phyloP scores from a whole-genome alignment of 345 rosid genomes.

The Capsella bursapastoris region DNA sequence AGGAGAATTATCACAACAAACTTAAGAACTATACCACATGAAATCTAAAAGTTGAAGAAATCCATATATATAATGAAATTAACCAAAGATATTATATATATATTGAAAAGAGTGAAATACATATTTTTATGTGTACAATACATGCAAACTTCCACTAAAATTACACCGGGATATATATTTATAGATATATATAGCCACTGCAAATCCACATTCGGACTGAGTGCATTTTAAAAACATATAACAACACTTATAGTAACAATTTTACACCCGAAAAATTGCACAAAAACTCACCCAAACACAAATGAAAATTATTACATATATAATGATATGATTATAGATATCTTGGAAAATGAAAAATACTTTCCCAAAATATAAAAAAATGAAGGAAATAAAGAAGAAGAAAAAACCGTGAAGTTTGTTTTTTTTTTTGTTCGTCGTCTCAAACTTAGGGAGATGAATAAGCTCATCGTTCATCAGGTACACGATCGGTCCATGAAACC shows the following conservation, averaged over 20 bases:
- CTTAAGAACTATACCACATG: background rate
- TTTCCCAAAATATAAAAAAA: slow-evolving; percentile 49
- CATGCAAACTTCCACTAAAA: slow-evolving; percentile 38
- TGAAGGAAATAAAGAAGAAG: slow-evolving; percentile 35
- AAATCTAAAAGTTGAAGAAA: background rate
- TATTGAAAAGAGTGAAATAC: slow-evolving; percentile 26
- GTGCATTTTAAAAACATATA: slow-evolving; percentile 46
- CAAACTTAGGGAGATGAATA: slow-evolving; percentile 41
- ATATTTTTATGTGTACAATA: slow-evolving; percentile 27
- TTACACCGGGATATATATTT: slow-evolving; percentile 39
- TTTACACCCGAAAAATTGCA: slow-evolving; percentile 45
- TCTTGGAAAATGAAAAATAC: slow-evolving; percentile 48
- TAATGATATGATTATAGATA: slow-evolving; percentile 31
- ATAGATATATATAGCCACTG: slow-evolving; percentile 52
- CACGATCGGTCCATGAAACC: slow-evolving; percentile 68
- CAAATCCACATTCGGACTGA: slow-evolving; percentile 56
- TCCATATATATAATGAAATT: background rate
- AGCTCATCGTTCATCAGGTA: slow-evolving; percentile 58
- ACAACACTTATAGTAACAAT: slow-evolving; percentile 24
- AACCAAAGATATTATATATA: background rate
- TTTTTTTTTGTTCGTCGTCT: slow-evolving; percentile 13
- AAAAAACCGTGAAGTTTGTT: slow-evolving; percentile 18
- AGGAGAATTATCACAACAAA: slow-evolving; percentile 10
- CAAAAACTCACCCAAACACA: slow-evolving; percentile 42
- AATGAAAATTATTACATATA: slow-evolving; percentile 31